phyloP scores from a whole-genome alignment of 768 basidiomycete species.

The Trametes cingulata region DNA sequence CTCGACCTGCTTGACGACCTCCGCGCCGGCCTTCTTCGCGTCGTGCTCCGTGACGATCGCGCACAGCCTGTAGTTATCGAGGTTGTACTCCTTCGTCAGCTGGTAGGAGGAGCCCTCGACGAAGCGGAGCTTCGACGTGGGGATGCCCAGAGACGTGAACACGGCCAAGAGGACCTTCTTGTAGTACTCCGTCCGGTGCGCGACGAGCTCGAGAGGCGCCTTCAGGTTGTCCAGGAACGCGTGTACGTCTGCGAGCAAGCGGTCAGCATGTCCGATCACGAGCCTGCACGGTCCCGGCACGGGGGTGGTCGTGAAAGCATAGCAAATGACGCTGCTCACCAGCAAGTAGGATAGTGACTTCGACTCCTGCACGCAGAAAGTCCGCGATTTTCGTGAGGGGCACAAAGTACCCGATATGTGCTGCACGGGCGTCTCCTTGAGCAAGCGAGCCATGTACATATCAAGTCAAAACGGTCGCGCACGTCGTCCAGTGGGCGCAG shows the following conservation, averaged over 20 bases:
- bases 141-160: slow-evolving; percentile 88
- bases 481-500: slow-evolving; percentile 95
- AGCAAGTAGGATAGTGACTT: slow-evolving; percentile 46
- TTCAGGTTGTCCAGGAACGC: slow-evolving; percentile 98
- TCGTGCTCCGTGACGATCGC: slow-evolving; percentile 95
- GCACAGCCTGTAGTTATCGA: slow-evolving; percentile 92
- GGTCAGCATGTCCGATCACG: neutral
- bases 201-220: slow-evolving; percentile 90
- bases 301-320: no score
- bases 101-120: slow-evolving; percentile 94
- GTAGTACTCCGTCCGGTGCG: slow-evolving; percentile 89
- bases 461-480: slow-evolving; percentile 35
- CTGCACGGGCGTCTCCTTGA: slow-evolving; percentile 41
- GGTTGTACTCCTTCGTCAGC: slow-evolving; percentile 85
- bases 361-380: slow-evolving; percentile 90
- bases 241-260: slow-evolving; percentile 68
- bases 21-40: slow-evolving; percentile 97
- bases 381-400: slow-evolving; percentile 94
- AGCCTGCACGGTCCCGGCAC: no score
- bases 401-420: slow-evolving; percentile 97
- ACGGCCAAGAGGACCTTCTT: slow-evolving; percentile 77
- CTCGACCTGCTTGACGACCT: slow-evolving; percentile 97
- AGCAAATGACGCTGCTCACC: no score
- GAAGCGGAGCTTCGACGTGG: slow-evolving; percentile 79
- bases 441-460: neutral